Evolutionary conservation across 805 yeast genomes (phyloP), one percentile per base, ranked within the genome.

Genomic region (Lipomyces anomalus): DNA sequence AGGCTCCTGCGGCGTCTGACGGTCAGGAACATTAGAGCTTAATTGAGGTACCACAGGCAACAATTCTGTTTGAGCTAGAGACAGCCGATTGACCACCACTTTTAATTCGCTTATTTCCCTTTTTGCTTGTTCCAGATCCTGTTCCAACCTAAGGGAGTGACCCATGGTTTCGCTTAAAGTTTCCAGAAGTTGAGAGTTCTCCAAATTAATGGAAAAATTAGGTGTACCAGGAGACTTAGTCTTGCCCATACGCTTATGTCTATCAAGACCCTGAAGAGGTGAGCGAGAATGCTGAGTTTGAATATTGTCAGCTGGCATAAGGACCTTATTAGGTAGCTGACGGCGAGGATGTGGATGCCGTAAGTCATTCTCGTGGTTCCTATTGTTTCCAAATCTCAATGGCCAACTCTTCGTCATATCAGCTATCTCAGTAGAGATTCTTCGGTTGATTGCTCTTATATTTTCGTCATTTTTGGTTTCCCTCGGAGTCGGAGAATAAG

Each of bases 51-150:
- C n/a, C n/a, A n/a, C n/a, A n/a, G n/a, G n/a, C n/a, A n/a, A n/a
- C n/a, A n/a, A n/a, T n/a, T n/a, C n/a, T n/a, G n/a, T n/a, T n/a
- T n/a, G n/a, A n/a, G n/a, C n/a, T 9, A 26, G 30, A 9, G 30
- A 9, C 11, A 26, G 30, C 30, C 13, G 30, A 9, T 26, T 11
- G 3, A 48, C 35, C n/a, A 38, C 1, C 4, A 16, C 36, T 26
- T 42, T 38, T 17, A 49, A 23, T n/a, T 42, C 47, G 4, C 43
- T 29, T 23, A 49, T 45, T 28, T 49, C 53, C 13, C 38, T 13
- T 26, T 35, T 41, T 9, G 53, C 49, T 7, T 23, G n/a, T 29
- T 18, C 40, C 13, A 49, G 36, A 22, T 42, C 49, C 16, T 44
- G 47, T 35, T 49, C 53, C 9, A 44, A 29, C 13, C 20, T 16